Conservation (phyloP, 2,329 filamentous ascomycete genomes). For the Fusarium redolens region DNA sequence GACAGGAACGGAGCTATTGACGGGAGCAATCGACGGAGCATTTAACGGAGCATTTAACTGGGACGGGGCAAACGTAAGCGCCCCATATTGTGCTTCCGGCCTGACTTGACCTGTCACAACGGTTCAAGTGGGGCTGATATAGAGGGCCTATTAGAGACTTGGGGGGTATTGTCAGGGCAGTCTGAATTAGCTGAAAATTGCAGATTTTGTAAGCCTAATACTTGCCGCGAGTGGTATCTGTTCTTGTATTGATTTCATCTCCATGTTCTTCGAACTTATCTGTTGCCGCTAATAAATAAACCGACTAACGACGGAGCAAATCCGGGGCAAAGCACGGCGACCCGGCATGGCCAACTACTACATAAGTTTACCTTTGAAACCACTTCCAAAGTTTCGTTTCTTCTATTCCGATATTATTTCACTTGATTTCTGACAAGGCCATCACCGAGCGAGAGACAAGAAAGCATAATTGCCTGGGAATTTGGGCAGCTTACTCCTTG, state of each 20-base stretch:
- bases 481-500: fast-evolving
- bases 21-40: neutral
- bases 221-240: fast-evolving
- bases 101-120: neutral
- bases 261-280: neutral
- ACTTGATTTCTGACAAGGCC: fast-evolving
- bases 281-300: neutral
- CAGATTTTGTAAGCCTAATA: fast-evolving
- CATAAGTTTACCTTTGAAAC: fast-evolving
- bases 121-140: neutral
- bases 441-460: fast-evolving
- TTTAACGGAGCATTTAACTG: neutral
- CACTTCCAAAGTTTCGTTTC: fast-evolving
- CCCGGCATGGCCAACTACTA: neutral
- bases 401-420: fast-evolving
- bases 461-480: neutral
- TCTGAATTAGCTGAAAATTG: neutral
- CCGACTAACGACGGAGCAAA: neutral
- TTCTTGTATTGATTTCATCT: too few species aligned
- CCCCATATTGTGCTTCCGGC: neutral
- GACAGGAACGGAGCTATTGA: neutral
- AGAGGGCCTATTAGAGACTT: fast-evolving
- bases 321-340: neutral
- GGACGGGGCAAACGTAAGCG: fast-evolving
- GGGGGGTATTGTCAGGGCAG: fast-evolving